phyloP scores from a whole-genome alignment of 345 rosid species.

The Brassica rapa region DNA sequence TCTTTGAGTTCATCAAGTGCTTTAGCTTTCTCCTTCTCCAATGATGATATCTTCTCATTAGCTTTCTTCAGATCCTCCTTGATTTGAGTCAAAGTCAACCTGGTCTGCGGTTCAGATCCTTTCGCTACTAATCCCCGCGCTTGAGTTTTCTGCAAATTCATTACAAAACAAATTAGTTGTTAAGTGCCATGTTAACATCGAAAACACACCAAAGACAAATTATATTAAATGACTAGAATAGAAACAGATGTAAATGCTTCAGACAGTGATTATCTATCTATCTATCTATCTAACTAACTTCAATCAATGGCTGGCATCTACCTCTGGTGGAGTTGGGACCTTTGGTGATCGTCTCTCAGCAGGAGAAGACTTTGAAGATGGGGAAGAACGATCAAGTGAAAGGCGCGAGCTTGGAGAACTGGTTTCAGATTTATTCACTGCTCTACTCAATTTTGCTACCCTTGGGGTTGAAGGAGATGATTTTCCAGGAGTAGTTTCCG shows the following conservation, averaged over 20 bases:
- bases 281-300: not conserved
- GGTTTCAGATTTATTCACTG: slow-evolving; percentile 60
- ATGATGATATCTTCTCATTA: slow-evolving; percentile 58
- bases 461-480: slow-evolving; percentile 72
- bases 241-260: not conserved
- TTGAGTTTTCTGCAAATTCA: slow-evolving; percentile 60
- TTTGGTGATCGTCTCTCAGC: slow-evolving; percentile 69
- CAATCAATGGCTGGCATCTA: slow-evolving; percentile 18
- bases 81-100: slow-evolving; percentile 59
- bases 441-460: slow-evolving; percentile 56
- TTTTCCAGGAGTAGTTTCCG: slow-evolving; percentile 70
- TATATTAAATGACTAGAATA: too few relatives aligned
- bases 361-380: slow-evolving; percentile 66
- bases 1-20: slow-evolving; percentile 75
- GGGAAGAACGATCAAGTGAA: slow-evolving; percentile 71
- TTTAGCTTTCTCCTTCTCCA: slow-evolving; percentile 80
- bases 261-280: not conserved
- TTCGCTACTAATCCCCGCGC: slow-evolving; percentile 46
- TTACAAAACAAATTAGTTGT: slow-evolving; percentile 8
- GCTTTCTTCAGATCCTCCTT: slow-evolving; percentile 95
- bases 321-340: slow-evolving; percentile 68
- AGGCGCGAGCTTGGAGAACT: slow-evolving; percentile 65
- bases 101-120: slow-evolving; percentile 66
- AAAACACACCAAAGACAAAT: not conserved
- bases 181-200: not conserved